Conservation (phyloP, 306 rosid genomes). For the Pyrus communis region DNA sequence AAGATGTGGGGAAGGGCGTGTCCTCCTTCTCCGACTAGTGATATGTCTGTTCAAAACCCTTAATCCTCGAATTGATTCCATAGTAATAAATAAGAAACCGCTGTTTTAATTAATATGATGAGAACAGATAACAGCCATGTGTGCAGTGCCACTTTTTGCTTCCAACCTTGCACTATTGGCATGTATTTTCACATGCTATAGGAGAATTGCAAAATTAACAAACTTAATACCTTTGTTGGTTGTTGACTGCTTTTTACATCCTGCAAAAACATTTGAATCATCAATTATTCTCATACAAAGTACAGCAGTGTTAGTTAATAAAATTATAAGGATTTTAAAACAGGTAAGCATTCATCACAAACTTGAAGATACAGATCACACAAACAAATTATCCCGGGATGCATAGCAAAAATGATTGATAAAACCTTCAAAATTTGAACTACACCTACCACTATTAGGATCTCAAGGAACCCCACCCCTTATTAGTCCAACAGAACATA, state of each 20-base stretch:
- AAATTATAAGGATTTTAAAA: background rate
- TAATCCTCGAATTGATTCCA: background rate
- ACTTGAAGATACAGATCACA: background rate
- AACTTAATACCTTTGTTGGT: conserved; percentile 43
- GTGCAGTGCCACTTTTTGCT: background rate
- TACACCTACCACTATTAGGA: background rate
- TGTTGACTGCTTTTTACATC: conserved; percentile 25
- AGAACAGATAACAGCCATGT: background rate
- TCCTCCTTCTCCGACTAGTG: too few species aligned
- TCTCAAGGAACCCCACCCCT: too few species aligned
- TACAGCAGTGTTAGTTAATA: background rate
- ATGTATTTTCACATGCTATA: background rate
- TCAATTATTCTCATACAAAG: conserved; percentile 12
- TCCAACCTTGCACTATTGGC: background rate
- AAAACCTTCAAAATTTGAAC: background rate
- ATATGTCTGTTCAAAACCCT: background rate
- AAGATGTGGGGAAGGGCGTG: too few species aligned
- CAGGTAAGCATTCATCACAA: background rate
- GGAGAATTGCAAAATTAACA: background rate
- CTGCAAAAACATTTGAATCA: conserved; percentile 22
- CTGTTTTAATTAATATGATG: too few species aligned
- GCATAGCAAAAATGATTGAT: background rate
- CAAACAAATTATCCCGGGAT: background rate
- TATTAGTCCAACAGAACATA: background rate
- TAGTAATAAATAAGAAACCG: too few species aligned